Conservation (phyloP, 2,329 filamentous ascomycete genomes). For the Aspergillus niger region DNA sequence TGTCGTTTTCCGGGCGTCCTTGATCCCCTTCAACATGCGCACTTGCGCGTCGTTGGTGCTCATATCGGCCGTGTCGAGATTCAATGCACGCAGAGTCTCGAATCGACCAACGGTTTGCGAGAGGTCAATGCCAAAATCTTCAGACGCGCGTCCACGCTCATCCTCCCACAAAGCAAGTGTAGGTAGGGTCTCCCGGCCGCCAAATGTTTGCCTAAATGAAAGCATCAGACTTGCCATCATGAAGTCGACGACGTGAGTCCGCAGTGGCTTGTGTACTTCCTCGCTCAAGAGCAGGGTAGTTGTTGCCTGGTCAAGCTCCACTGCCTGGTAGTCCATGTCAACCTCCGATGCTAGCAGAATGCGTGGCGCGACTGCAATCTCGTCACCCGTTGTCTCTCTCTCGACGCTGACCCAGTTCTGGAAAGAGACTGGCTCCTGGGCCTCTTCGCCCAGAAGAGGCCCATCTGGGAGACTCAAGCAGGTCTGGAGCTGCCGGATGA, state of each 20-base stretch:
- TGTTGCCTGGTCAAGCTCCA: not conserved
- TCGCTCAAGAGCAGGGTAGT: not conserved
- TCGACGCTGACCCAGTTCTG: not conserved
- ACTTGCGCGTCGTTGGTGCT: not conserved
- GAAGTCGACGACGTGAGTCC: not conserved
- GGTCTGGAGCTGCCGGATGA: not conserved
- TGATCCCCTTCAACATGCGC: not conserved
- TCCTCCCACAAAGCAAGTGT: not conserved
- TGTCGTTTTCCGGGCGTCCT: not conserved
- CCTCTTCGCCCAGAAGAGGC: not conserved
- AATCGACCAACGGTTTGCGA: not conserved
- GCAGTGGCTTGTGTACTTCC: not conserved
- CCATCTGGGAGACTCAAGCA: not conserved
- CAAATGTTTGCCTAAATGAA: not conserved
- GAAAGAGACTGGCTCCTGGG: not conserved
- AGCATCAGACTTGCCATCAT: not conserved
- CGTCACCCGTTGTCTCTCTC: not conserved
- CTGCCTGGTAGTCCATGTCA: not conserved
- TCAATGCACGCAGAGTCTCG: not conserved
- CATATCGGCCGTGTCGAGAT: not conserved
- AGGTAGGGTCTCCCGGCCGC: not conserved
- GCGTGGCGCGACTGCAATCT: not conserved
- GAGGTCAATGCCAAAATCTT: not conserved
- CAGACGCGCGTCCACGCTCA: not conserved
- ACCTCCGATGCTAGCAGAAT: not conserved